A percentile compares a stretch with the other conserved stretches of the same genome.
Conservation (phyloP, 495 filamentous ascomycete species). For the Penicillium robsamsonii region DNA sequence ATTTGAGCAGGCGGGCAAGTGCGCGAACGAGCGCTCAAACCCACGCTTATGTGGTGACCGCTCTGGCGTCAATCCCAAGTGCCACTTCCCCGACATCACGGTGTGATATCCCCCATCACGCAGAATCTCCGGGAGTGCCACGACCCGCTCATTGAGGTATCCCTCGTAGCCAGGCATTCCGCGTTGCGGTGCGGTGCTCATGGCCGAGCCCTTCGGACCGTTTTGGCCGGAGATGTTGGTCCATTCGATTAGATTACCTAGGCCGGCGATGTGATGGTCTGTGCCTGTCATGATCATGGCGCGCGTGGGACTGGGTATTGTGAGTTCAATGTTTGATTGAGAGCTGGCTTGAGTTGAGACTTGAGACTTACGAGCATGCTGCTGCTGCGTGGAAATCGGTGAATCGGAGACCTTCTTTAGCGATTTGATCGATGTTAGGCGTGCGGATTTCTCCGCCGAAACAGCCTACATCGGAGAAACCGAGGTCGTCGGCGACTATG, state of each 20-base stretch:
- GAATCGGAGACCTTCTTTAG: conserved; percentile 55
- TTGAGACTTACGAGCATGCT: conserved; percentile 52
- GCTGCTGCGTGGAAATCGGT: conserved; percentile 64
- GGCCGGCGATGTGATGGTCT: conserved; percentile 47
- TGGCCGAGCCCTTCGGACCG: conserved; percentile 42
- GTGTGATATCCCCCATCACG: conserved; percentile 62
- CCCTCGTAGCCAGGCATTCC: conserved; percentile 67
- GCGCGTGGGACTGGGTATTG: conserved; percentile 46
- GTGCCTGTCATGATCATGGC: conserved; percentile 58
- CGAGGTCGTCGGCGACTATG: conserved; percentile 61
- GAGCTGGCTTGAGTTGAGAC: not conserved
- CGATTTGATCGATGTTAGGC: conserved; percentile 58
- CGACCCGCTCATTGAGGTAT: conserved; percentile 62
- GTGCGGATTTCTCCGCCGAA: conserved; percentile 65
- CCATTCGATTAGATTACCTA: conserved; percentile 50
- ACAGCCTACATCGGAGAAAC: conserved; percentile 60
- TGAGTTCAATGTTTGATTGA: not conserved
- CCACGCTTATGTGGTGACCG: conserved; percentile 42
- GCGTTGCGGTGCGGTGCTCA: conserved; percentile 44
- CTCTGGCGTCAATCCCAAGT: conserved; percentile 46
- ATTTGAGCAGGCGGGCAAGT: conserved; percentile 57
- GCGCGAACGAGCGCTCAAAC: conserved; percentile 49
- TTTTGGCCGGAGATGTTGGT: conserved; percentile 49
- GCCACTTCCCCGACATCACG: conserved; percentile 62
- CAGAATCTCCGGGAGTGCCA: conserved; percentile 59